Evolutionary conservation across 352 stramenopile species (phyloP).

Genomic region (Pythium oligandrum): DNA sequence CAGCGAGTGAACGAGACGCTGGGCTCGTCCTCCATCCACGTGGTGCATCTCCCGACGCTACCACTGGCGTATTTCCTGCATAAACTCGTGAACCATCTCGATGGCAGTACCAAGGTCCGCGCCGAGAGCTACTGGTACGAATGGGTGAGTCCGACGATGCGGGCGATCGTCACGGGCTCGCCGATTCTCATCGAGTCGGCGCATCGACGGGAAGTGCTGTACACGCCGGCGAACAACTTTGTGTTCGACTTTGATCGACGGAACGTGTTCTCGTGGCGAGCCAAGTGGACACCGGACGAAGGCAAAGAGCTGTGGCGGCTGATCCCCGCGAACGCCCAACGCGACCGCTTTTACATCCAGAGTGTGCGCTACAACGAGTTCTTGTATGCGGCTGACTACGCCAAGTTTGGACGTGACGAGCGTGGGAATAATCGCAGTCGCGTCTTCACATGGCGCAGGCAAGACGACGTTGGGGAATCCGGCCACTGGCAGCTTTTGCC

Average conservation of each 20-base stretch:
- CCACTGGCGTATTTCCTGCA: constrained; percentile 67
- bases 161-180: constrained; percentile 28
- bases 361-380: constrained; percentile 53
- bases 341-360: constrained; percentile 65
- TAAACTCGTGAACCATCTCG: constrained; percentile 57
- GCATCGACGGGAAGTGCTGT: constrained; percentile 21
- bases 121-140: constrained; percentile 20
- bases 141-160: constrained; percentile 25
- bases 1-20: constrained; percentile 48
- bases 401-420: constrained; percentile 56
- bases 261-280: constrained; percentile 34
- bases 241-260: constrained; percentile 30
- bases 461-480: constrained; percentile 34
- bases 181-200: constrained; percentile 21
- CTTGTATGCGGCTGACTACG: constrained; percentile 63
- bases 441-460: constrained; percentile 61
- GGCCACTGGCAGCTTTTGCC: constrained; percentile 64
- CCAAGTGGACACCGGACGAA: constrained; percentile 24
- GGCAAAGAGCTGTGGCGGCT: constrained; percentile 50
- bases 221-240: constrained; percentile 18
- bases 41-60: constrained; percentile 44
- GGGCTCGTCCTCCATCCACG: constrained; percentile 21
- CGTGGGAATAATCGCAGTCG: constrained; percentile 44
- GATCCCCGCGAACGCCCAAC: constrained; percentile 46
- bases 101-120: constrained; percentile 26